Conservation (phyloP, 2,329 filamentous ascomycete genomes). For the Lecanosticta acicola region DNA sequence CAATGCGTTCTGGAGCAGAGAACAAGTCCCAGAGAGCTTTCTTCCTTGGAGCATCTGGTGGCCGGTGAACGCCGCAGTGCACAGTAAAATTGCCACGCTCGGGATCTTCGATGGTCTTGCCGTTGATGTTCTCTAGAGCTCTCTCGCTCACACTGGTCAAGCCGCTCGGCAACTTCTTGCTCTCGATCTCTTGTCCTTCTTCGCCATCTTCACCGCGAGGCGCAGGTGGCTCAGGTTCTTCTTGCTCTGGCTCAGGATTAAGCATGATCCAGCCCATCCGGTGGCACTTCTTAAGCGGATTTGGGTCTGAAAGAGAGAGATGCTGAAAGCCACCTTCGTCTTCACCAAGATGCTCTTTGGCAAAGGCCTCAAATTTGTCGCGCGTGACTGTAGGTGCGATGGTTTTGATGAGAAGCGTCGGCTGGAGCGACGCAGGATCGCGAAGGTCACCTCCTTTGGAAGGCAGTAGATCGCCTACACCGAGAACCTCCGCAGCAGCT, state of each 20-base stretch:
- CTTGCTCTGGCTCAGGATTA: constrained; percentile 67
- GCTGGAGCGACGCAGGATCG: constrained; percentile 82
- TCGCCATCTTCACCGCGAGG: constrained; percentile 13
- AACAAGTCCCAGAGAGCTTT: constrained; percentile 97
- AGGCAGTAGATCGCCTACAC: constrained; percentile 84
- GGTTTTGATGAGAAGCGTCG: constrained; percentile 94
- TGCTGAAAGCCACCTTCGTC: constrained; percentile 90
- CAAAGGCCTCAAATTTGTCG: constrained; percentile 87
- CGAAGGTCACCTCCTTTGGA: constrained; percentile 77
- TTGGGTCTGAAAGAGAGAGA: constrained; percentile 92
- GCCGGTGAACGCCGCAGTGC: constrained; percentile 92
- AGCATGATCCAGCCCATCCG: constrained; percentile 98
- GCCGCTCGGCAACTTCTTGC: constrained; percentile 9
- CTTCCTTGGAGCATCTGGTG: constrained; percentile 77
- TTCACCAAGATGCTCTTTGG: constrained; percentile 88
- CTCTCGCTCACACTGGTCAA: constrained; percentile 51
- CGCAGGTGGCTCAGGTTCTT: constrained; percentile 61
- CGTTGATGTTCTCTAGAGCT: constrained; percentile 89
- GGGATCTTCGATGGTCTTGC: constrained; percentile 94
- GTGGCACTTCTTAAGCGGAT: constrained; percentile 93
- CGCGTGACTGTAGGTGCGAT: constrained; percentile 94
- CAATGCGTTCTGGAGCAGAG: constrained; percentile 86
- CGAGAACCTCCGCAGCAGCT: constrained; percentile 83
- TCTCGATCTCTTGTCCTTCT: constrained; percentile 19
- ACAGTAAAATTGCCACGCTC: constrained; percentile 93